Percentiles rank a stretch among this genome's conserved stretches.
Evolutionary conservation across 495 filamentous ascomycete genomes (phyloP).

Genomic region (Collariella sp.): DNA sequence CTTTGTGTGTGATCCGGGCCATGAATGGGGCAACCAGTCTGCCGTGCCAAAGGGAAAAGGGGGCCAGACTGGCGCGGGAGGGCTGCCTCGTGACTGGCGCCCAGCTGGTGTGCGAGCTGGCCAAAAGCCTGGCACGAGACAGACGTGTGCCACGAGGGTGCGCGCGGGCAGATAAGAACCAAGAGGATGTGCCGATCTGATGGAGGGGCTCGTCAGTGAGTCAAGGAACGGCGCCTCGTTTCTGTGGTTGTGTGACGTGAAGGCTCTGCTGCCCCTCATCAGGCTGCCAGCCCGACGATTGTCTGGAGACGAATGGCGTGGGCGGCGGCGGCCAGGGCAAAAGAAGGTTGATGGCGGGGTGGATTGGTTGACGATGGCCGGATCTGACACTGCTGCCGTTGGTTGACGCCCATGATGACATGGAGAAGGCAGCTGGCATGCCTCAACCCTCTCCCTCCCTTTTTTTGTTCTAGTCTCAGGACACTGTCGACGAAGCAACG

Average conservation of each 20-base stretch:
- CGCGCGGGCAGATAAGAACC: conserved; percentile 4
- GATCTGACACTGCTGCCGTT: not conserved
- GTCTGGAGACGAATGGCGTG: not conserved
- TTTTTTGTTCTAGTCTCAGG: no score
- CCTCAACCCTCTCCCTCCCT: no score
- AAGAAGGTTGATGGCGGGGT: not conserved
- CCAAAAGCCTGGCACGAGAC: conserved; percentile 6
- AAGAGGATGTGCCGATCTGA: not conserved
- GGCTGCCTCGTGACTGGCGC: conserved; percentile 6
- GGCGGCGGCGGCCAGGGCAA: not conserved
- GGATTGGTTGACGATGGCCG: conserved; percentile 1
- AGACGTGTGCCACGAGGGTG: not conserved
- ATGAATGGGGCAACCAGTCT: not conserved
- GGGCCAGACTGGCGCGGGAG: not conserved
- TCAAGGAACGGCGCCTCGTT: conserved; percentile 2
- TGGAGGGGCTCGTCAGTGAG: conserved; percentile 21
- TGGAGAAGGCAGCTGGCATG: not conserved
- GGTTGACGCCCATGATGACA: not conserved
- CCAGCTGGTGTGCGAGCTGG: not conserved
- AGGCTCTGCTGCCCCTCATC: conserved; percentile 2
- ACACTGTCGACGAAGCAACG: not conserved
- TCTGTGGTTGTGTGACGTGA: conserved; percentile 9
- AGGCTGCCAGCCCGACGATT: not conserved
- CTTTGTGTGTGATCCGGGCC: not conserved
- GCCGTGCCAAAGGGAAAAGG: not conserved